Percentiles rank a stretch among this genome's conserved stretches.
Evolutionary conservation across 208 protist genomes (phyloP).

Genomic region (Vickermania ingenoplastis): DNA sequence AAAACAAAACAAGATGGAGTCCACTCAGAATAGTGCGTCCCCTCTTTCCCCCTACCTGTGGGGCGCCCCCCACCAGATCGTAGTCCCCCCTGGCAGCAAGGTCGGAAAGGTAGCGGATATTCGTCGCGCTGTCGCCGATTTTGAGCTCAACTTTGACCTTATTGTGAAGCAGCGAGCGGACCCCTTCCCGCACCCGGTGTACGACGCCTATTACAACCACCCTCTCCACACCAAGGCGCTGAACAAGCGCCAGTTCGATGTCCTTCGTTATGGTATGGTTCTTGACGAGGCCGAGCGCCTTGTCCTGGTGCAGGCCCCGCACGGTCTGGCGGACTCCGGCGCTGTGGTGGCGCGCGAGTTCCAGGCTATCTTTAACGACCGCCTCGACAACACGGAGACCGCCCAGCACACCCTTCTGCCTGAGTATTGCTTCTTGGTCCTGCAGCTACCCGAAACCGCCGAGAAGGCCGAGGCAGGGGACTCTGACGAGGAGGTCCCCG

Average conservation of each 20-base stretch:
- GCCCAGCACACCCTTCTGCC: constrained; percentile 50
- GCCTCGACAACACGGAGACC: constrained; percentile 20
- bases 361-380: constrained; percentile 26
- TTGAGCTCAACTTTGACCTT: constrained; percentile 61
- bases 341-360: constrained; percentile 46
- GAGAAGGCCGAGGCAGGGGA: constrained; percentile 4
- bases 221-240: constrained; percentile 43
- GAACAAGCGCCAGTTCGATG: constrained; percentile 68
- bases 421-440: constrained; percentile 76
- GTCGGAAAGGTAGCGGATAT: constrained; percentile 32
- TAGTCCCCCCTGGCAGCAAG: constrained; percentile 19
- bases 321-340: constrained; percentile 33
- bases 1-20: constrained; percentile 32
- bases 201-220: constrained; percentile 36
- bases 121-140: constrained; percentile 30
- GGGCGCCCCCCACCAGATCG: constrained; percentile 15
- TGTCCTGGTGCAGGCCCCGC: constrained; percentile 49
- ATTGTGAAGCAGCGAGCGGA: constrained; percentile 36
- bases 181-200: constrained; percentile 48
- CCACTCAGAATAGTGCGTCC: constrained; percentile 17
- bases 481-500: not conserved
- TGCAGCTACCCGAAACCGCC: constrained; percentile 25
- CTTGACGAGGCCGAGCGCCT: constrained; percentile 50
- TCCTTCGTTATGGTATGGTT: constrained; percentile 76
- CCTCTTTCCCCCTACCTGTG: constrained; percentile 72